phyloP scores from a whole-genome alignment of 805 yeast genomes.

The Diddensiella transvaalensis region DNA sequence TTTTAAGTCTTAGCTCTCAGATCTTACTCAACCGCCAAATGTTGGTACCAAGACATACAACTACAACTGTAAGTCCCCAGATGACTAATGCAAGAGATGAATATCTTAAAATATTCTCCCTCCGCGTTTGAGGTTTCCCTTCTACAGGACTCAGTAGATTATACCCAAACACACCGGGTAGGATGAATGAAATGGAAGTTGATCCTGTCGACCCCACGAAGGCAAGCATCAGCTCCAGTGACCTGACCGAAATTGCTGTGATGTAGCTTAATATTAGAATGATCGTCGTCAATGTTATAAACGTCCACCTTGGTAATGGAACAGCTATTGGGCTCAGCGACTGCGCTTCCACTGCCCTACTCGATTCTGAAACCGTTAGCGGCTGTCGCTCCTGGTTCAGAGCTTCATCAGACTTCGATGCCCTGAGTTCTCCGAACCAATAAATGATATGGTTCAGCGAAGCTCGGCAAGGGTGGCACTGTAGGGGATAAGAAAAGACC shows the following conservation, averaged over 20 bases:
- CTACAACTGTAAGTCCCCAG: constrained; percentile 73
- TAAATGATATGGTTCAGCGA: constrained; percentile 70
- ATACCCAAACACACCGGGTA: constrained; percentile 86
- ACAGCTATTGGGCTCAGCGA: constrained; percentile 10
- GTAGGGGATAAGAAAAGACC: constrained; percentile 80
- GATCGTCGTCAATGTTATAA: constrained; percentile 39
- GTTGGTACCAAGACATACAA: constrained; percentile 52
- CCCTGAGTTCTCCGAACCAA: constrained; percentile 36
- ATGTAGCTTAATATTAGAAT: constrained; percentile 54
- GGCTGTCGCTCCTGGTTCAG: constrained; percentile 2
- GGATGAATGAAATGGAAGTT: constrained; percentile 82
- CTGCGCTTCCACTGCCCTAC: too few relatives aligned
- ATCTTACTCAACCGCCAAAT: constrained; percentile 19
- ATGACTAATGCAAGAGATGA: constrained; percentile 53
- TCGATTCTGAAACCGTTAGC: background rate
- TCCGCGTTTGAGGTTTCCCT: constrained; percentile 14
- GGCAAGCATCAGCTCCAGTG: constrained; percentile 79
- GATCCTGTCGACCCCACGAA: constrained; percentile 93
- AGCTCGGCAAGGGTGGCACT: constrained; percentile 85
- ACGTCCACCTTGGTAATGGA: constrained; percentile 25
- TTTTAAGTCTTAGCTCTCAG: background rate
- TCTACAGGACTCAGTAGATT: constrained; percentile 44
- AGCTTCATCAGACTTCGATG: background rate
- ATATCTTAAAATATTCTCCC: constrained; percentile 34
- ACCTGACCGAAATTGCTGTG: constrained; percentile 62